A percentile compares a stretch with the other conserved stretches of the same genome.
phyloP scores from a whole-genome alignment of 495 filamentous ascomycete species.

The Penicillium silybi region DNA sequence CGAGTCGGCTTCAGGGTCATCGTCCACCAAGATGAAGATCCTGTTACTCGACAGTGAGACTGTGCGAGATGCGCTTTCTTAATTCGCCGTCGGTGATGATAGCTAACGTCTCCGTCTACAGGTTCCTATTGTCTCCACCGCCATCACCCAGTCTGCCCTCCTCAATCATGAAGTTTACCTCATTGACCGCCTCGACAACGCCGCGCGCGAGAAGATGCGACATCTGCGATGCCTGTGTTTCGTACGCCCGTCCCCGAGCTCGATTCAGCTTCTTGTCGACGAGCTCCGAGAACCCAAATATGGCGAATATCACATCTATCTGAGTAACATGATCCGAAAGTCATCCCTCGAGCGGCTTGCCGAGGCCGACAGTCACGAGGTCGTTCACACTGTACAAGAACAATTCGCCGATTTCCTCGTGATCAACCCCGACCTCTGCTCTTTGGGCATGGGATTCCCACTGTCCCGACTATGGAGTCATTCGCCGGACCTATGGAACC shows the following conservation, averaged over 20 bases:
- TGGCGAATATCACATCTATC: slow-evolving; percentile 94
- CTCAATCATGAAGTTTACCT: slow-evolving; percentile 97
- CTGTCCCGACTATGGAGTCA: slow-evolving; percentile 69
- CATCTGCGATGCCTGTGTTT: slow-evolving; percentile 93
- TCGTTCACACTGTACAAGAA: slow-evolving; percentile 88
- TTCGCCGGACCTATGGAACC: slow-evolving; percentile 84
- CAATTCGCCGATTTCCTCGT: slow-evolving; percentile 94
- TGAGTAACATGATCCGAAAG: slow-evolving; percentile 96
- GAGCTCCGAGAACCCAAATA: slow-evolving; percentile 96
- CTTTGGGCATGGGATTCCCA: slow-evolving; percentile 71
- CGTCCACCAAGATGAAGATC: slow-evolving; percentile 97
- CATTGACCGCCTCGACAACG: slow-evolving; percentile 91
- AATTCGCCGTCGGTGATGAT: neutral
- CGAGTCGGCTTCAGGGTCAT: slow-evolving; percentile 60
- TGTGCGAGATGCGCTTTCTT: slow-evolving; percentile 47
- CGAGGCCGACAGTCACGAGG: slow-evolving; percentile 97
- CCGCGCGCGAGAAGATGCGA: slow-evolving; percentile 92
- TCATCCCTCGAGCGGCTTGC: slow-evolving; percentile 91
- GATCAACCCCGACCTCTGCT: slow-evolving; percentile 91
- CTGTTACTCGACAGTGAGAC: slow-evolving; percentile 92
- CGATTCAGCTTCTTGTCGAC: slow-evolving; percentile 89
- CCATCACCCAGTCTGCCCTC: slow-evolving; percentile 92
- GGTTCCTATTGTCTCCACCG: slow-evolving; percentile 87
- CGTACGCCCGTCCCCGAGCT: slow-evolving; percentile 83
- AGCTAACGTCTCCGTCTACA: slow-evolving; percentile 27